Percentiles rank a stretch among this genome's conserved stretches.
Conservation (phyloP, 148 eudicot species). For the Silene conica region DNA sequence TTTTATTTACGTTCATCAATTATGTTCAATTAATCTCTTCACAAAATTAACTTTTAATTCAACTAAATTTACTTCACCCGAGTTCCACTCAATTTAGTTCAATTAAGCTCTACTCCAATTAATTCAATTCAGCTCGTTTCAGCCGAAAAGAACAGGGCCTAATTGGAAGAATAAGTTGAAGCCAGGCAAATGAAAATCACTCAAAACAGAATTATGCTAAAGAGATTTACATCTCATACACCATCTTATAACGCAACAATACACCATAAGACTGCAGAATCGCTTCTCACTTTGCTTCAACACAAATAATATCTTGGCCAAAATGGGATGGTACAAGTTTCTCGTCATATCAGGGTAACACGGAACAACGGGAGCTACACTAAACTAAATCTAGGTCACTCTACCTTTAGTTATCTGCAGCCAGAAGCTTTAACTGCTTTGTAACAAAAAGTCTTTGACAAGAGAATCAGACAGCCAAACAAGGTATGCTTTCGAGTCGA, state of each 20-base stretch:
- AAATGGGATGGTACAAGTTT: not conserved
- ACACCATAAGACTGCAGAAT: not conserved
- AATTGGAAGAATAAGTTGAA: no score
- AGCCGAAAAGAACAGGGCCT: no score
- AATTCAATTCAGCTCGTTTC: no score
- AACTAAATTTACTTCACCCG: no score
- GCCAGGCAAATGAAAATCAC: no score
- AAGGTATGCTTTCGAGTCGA: not conserved
- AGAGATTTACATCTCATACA: not conserved
- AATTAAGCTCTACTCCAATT: no score
- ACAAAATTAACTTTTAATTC: no score
- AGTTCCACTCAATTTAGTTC: no score
- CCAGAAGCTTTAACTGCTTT: not conserved
- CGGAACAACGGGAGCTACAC: not conserved
- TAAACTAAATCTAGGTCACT: not conserved
- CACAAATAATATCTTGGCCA: not conserved
- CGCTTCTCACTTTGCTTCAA: not conserved
- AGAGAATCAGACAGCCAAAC: not conserved
- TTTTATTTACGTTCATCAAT: no score
- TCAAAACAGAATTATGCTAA: not conserved
- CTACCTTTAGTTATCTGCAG: not conserved
- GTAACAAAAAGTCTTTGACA: not conserved
- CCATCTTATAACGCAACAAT: not conserved
- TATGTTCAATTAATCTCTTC: no score
- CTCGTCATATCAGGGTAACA: not conserved